Evolutionary conservation across 2,329 filamentous ascomycete genomes (phyloP).

Genomic region (Westerdykella sp.): DNA sequence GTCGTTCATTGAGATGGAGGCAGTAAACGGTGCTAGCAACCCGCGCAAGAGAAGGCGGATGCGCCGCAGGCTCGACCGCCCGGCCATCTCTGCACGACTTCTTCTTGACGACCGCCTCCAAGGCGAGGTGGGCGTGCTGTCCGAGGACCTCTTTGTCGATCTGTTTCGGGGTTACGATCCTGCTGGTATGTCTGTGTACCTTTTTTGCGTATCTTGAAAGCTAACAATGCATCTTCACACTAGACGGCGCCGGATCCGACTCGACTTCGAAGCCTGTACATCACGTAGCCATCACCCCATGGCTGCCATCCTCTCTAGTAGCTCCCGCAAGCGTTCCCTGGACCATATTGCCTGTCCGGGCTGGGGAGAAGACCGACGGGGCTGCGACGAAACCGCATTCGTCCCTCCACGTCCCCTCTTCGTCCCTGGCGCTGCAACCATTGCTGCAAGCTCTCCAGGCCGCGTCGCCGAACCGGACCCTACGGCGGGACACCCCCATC

Average conservation of each 20-base stretch:
- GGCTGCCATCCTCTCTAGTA: constrained; percentile 52
- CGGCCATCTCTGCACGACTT: constrained; percentile 70
- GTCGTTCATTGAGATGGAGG: constrained; percentile 20
- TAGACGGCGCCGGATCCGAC: constrained; percentile 5
- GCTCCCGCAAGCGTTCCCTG: constrained; percentile 61
- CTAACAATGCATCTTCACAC: constrained; percentile 1
- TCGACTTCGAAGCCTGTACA: constrained; percentile 26
- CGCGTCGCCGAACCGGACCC: constrained; percentile 68
- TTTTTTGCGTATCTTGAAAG: not conserved
- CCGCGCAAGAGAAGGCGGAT: constrained; percentile 49
- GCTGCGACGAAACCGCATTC: constrained; percentile 54
- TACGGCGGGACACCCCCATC: constrained; percentile 67
- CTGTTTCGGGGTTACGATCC: constrained; percentile 56
- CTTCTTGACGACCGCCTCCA: constrained; percentile 80
- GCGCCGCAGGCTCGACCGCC: constrained; percentile 55
- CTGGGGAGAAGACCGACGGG: constrained; percentile 26
- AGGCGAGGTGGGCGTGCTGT: constrained; percentile 78
- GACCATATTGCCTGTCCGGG: constrained; percentile 74
- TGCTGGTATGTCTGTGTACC: constrained; percentile 13
- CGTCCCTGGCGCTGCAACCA: constrained; percentile 66
- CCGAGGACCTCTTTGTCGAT: constrained; percentile 76
- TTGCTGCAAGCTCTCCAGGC: constrained; percentile 70
- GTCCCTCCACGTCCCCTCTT: constrained; percentile 71
- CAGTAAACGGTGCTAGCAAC: constrained; percentile 23
- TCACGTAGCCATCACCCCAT: constrained; percentile 68